phyloP scores from a whole-genome alignment of 495 filamentous ascomycete species.

The Penicillium maclennaniae region DNA sequence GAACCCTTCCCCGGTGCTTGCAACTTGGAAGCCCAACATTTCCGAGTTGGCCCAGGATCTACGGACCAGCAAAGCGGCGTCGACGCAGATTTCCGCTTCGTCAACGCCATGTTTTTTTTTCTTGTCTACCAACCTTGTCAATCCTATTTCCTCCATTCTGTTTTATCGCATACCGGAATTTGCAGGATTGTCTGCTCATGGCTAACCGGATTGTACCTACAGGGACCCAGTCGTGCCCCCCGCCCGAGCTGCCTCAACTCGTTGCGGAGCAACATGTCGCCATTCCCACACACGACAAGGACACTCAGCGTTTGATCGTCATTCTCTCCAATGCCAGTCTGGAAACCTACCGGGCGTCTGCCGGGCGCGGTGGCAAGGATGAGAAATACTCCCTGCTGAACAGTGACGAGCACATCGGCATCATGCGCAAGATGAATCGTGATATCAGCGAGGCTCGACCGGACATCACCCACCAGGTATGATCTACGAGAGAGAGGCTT shows the following conservation, averaged over 20 bases:
- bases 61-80: neutral
- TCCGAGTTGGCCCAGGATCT: neutral
- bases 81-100: neutral
- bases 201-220: conserved; percentile 23
- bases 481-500: conserved; percentile 13
- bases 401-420: conserved; percentile 97
- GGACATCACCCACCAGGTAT: conserved; percentile 97
- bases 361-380: conserved; percentile 67
- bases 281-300: conserved; percentile 80
- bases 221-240: conserved; percentile 92
- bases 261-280: conserved; percentile 88
- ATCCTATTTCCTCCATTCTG: neutral
- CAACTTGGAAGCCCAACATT: conserved; percentile 1
- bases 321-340: conserved; percentile 96
- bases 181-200: conserved; percentile 10
- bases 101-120: neutral
- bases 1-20: neutral
- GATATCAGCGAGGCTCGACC: conserved; percentile 97
- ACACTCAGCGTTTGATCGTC: conserved; percentile 86
- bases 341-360: conserved; percentile 89
- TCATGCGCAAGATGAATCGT: conserved; percentile 98
- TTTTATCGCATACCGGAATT: neutral
- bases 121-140: neutral
- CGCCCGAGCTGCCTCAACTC: conserved; percentile 82
- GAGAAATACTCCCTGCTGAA: conserved; percentile 96